A percentile compares a stretch with the other conserved stretches of the same genome.
These are phyloP conservation scores for Aureobasidium subglaciale DNA, from an alignment of 2,329 filamentous ascomycete species.

Conservation along the genomic window DNA sequence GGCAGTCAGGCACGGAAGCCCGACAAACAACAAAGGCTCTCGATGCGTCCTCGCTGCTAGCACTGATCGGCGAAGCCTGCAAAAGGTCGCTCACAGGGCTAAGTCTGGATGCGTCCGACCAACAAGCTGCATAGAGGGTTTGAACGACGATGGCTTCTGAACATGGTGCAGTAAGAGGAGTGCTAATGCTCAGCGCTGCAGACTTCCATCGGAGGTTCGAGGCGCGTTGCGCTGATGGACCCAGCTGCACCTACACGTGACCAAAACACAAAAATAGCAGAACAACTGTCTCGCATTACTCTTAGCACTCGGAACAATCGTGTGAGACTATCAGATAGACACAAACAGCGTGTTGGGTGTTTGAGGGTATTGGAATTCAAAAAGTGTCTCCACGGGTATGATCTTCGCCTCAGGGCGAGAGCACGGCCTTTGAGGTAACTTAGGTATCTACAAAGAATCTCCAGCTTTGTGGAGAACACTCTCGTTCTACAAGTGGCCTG, in stretches of 20 bases:
- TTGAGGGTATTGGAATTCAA: background rate
- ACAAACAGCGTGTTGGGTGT: background rate
- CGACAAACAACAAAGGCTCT: background rate
- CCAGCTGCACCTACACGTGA: background rate
- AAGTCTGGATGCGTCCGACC: background rate
- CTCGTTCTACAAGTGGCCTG: background rate
- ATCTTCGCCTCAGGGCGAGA: background rate
- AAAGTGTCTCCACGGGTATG: background rate
- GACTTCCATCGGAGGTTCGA: background rate
- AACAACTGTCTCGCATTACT: background rate
- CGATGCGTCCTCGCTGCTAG: background rate
- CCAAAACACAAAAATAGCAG: background rate
- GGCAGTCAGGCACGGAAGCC: background rate
- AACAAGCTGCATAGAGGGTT: background rate
- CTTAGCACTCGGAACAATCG: background rate
- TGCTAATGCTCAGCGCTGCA: background rate
- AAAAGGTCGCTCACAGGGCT: background rate
- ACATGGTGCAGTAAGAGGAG: background rate
- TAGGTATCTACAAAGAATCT: background rate
- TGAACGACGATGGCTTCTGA: background rate
- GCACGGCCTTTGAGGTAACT: background rate
- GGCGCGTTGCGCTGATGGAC: background rate
- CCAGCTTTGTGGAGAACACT: background rate
- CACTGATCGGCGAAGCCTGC: background rate
- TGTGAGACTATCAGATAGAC: too few species aligned